phyloP scores from a whole-genome alignment of 495 filamentous ascomycete genomes.

The Aspergillus ostianus region DNA sequence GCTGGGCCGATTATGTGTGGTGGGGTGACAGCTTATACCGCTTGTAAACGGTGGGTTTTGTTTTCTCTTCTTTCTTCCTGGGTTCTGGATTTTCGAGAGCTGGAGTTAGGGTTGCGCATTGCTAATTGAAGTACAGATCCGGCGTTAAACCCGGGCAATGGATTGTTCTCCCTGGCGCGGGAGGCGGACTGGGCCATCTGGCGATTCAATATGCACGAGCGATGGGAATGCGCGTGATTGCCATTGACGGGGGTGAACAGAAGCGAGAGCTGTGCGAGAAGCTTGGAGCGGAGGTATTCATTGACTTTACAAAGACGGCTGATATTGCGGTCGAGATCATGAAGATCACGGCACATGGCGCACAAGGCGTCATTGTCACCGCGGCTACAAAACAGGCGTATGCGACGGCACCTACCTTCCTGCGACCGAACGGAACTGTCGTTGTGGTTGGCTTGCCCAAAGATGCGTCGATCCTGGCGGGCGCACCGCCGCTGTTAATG shows the following conservation, averaged over 20 bases:
- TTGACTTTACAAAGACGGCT: slow-evolving; percentile 24
- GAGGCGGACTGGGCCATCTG: slow-evolving; percentile 37
- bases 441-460: slow-evolving; percentile 12
- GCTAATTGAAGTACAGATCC: slow-evolving; percentile 15
- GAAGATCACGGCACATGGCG: slow-evolving; percentile 4
- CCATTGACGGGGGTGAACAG: slow-evolving; percentile 30
- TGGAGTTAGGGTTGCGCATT: slow-evolving; percentile 24
- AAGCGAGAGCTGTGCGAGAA: slow-evolving; percentile 30
- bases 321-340: slow-evolving; percentile 2
- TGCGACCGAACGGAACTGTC: slow-evolving; percentile 12
- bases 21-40: slow-evolving; percentile 25
- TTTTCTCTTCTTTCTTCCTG: not conserved
- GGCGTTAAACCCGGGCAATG: slow-evolving; percentile 27
- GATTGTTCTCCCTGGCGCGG: slow-evolving; percentile 35
- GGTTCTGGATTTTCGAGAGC: not conserved
- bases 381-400: slow-evolving; percentile 10
- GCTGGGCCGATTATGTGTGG: slow-evolving; percentile 38
- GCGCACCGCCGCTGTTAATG: slow-evolving; percentile 11
- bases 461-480: slow-evolving; percentile 8
- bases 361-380: slow-evolving; percentile 6
- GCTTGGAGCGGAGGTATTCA: slow-evolving; percentile 30
- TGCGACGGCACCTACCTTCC: slow-evolving; percentile 6
- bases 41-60: not conserved
- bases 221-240: slow-evolving; percentile 31
- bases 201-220: slow-evolving; percentile 34